A percentile compares a stretch with the other conserved stretches of the same genome.
phyloP scores from a whole-genome alignment of 23 red algal species.

The Chondrus crispus region DNA sequence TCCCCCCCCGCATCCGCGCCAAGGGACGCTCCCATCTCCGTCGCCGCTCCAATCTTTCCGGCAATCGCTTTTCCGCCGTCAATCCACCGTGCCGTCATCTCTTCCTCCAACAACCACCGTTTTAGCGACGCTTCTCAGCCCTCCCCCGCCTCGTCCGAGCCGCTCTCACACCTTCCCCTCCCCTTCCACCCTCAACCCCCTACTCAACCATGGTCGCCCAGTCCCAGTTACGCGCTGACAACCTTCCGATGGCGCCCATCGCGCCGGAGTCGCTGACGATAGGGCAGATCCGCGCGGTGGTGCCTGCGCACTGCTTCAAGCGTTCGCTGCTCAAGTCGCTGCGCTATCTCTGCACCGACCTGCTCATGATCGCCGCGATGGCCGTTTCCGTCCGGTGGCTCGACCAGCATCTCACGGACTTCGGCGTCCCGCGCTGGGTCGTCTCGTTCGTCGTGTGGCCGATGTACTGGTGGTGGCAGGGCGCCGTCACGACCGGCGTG shows the following conservation, averaged over 20 bases:
- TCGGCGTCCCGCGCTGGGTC: not conserved
- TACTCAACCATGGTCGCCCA: not conserved
- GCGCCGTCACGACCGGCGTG: slow-evolving; percentile 89
- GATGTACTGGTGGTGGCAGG: slow-evolving; percentile 75
- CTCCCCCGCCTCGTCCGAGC: not conserved
- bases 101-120: too few relatives aligned
- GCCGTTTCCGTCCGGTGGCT: slow-evolving; percentile 33
- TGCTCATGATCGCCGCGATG: slow-evolving; percentile 56
- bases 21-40: too few relatives aligned
- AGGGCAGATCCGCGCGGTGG: slow-evolving; percentile 52
- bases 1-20: too few relatives aligned
- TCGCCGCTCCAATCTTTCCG: too few relatives aligned
- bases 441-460: slow-evolving; percentile 54
- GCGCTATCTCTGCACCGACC: slow-evolving; percentile 39
- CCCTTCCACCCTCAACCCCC: not conserved
- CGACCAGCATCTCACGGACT: not conserved
- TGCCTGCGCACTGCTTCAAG: slow-evolving; percentile 82
- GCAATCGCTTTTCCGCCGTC: too few relatives aligned
- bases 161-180: not conserved
- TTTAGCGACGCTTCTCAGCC: too few relatives aligned
- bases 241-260: slow-evolving; percentile 19
- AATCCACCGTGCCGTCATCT: too few relatives aligned
- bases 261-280: slow-evolving; percentile 59
- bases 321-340: slow-evolving; percentile 63
- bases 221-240: not conserved